A percentile compares a stretch with the other conserved stretches of the same genome.
Conservation (phyloP, 1,139 yeast genomes). For the Suhomyces panamericanus region DNA sequence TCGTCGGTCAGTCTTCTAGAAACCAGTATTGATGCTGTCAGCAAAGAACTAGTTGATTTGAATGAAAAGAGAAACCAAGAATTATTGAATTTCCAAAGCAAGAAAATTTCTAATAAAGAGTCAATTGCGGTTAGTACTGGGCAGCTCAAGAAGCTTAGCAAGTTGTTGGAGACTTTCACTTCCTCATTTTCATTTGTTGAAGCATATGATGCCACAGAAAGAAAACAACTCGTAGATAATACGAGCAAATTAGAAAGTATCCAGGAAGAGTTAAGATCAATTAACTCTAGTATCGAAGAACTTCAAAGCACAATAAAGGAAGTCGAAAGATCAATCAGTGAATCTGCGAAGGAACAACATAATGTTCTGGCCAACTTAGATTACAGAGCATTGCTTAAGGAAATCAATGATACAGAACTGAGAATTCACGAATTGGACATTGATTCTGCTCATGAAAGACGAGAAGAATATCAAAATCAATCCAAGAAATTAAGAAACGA, state of each 20-base stretch:
- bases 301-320: constrained; percentile 24
- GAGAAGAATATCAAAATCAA: constrained; percentile 62
- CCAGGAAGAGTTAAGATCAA: neutral
- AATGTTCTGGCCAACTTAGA: constrained; percentile 45
- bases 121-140: constrained; percentile 8
- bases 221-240: constrained; percentile 21
- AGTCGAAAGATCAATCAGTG: constrained; percentile 34
- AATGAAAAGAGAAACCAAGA: constrained; percentile 26
- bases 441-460: constrained; percentile 62
- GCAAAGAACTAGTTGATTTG: constrained; percentile 16
- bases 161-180: constrained; percentile 8
- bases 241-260: neutral
- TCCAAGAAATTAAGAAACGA: constrained; percentile 54
- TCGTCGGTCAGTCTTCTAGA: neutral
- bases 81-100: constrained; percentile 21
- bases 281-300: constrained; percentile 31
- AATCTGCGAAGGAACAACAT: constrained; percentile 37
- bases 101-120: constrained; percentile 18
- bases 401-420: constrained; percentile 29
- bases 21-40: constrained; percentile 13
- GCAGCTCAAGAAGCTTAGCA: constrained; percentile 6
- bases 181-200: constrained; percentile 16
- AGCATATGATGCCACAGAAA: constrained; percentile 24
- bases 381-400: constrained; percentile 30
- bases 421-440: constrained; percentile 40